Percentiles rank a stretch among this genome's conserved stretches.
Evolutionary conservation across 352 stramenopile genomes (phyloP).

Genomic region (Pythium phragmiticola): DNA sequence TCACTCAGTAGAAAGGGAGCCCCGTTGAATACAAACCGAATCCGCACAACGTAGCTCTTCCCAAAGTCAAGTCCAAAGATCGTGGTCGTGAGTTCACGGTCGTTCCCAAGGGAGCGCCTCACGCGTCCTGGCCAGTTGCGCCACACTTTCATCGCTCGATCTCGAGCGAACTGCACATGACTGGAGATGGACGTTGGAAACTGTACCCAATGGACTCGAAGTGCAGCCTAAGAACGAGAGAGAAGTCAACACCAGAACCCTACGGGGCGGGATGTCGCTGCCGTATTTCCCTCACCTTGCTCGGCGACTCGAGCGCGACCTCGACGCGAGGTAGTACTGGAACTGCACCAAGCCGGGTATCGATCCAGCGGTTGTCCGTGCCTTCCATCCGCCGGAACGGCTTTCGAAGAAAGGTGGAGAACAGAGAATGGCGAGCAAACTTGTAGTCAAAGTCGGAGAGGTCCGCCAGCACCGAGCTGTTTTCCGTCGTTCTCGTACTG

Average conservation of each 20-base stretch:
- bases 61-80: conserved; percentile 69
- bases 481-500: conserved; percentile 66
- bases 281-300: conserved; percentile 40
- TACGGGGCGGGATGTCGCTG: too few relatives aligned
- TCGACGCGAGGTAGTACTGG: conserved; percentile 46
- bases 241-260: neutral
- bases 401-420: conserved; percentile 66
- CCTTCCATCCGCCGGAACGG: conserved; percentile 63
- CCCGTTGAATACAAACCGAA: conserved; percentile 63
- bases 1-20: conserved; percentile 42
- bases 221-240: conserved; percentile 39
- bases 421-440: conserved; percentile 45
- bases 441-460: conserved; percentile 49
- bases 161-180: conserved; percentile 70
- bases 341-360: conserved; percentile 45
- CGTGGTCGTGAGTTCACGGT: conserved; percentile 56
- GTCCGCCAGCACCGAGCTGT: conserved; percentile 68
- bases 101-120: conserved; percentile 42
- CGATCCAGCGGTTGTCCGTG: conserved; percentile 40
- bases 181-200: conserved; percentile 53
- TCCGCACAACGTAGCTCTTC: conserved; percentile 74
- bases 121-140: conserved; percentile 67
- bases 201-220: conserved; percentile 56
- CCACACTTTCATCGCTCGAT: conserved; percentile 79
- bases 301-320: conserved; percentile 49